Evolutionary conservation across 192 early-diverging fungal genomes (phyloP).

Genomic region (Umbelopsis ramanniana): DNA sequence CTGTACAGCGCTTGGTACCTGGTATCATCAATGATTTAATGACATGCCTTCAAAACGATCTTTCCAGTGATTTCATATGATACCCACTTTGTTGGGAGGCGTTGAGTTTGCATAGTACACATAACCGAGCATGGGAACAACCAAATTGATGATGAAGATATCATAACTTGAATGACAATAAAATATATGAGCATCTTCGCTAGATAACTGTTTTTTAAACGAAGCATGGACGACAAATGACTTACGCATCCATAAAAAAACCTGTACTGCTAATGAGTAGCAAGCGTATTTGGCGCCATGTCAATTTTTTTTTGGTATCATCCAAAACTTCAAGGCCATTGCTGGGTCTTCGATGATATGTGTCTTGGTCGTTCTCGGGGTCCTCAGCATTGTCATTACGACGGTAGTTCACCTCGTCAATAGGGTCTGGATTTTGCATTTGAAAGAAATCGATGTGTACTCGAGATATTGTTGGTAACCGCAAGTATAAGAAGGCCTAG

Average conservation of each 20-base stretch:
- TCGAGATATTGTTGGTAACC: neutral
- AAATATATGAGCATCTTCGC: conserved; percentile 24
- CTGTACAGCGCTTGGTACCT: conserved; percentile 71
- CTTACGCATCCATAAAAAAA: conserved; percentile 88
- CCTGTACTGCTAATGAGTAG: conserved; percentile 66
- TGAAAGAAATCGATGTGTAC: neutral
- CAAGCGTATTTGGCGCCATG: conserved; percentile 66
- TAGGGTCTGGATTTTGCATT: neutral
- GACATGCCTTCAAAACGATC: neutral
- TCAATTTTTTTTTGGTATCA: neutral
- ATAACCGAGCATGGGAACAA: conserved; percentile 84
- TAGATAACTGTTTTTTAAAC: conserved; percentile 44
- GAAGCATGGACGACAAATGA: conserved; percentile 58
- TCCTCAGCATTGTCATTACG: neutral
- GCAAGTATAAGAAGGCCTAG: neutral
- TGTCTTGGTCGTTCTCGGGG: neutral
- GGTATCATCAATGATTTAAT: conserved; percentile 54
- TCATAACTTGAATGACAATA: conserved; percentile 88
- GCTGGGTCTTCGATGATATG: neutral
- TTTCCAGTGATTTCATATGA: neutral
- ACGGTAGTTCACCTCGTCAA: neutral
- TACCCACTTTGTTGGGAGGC: neutral
- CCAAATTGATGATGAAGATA: conserved; percentile 91
- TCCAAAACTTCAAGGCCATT: neutral
- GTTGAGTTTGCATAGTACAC: conserved; percentile 60